Conservation (phyloP, 2,329 filamentous ascomycete species). For the Geoglossum cookeanum region DNA sequence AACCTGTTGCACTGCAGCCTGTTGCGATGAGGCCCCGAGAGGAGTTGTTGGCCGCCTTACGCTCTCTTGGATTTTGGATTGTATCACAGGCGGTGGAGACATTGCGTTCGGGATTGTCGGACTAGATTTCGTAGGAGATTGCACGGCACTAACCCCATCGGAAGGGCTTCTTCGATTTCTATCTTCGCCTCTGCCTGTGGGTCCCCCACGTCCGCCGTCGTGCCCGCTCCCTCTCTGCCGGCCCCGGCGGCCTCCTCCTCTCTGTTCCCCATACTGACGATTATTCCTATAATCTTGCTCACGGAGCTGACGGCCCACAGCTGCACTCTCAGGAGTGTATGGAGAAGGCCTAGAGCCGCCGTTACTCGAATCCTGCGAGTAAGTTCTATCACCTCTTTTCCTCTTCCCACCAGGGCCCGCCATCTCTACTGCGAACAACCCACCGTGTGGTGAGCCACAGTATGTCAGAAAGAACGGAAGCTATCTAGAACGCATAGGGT, state of each 20-base stretch:
- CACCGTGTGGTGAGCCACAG: background rate
- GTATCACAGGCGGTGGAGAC: background rate
- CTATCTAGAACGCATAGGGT: background rate
- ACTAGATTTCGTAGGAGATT: background rate
- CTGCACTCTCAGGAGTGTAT: conserved; percentile 29
- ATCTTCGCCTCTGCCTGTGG: background rate
- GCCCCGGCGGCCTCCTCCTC: conserved; percentile 19
- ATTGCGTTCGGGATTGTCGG: background rate
- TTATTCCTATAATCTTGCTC: conserved; percentile 13
- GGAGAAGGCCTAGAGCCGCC: conserved; percentile 25
- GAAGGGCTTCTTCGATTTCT: background rate
- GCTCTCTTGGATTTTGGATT: background rate
- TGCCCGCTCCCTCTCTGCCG: conserved; percentile 19
- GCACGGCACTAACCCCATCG: background rate
- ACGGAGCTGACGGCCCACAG: conserved; percentile 33
- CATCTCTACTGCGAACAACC: background rate
- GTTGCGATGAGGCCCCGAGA: background rate
- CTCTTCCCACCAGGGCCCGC: conserved; percentile 7
- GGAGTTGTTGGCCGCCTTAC: background rate
- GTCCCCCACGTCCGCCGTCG: conserved; percentile 1
- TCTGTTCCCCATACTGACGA: conserved; percentile 20
- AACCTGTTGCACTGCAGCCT: background rate
- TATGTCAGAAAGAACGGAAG: background rate
- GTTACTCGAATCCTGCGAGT: conserved; percentile 24
- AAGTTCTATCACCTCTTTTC: conserved; percentile 25